These are phyloP conservation scores for Penicillium sp. DNA, from an alignment of 2,329 filamentous ascomycete species.

Conservation along the genomic window DNA sequence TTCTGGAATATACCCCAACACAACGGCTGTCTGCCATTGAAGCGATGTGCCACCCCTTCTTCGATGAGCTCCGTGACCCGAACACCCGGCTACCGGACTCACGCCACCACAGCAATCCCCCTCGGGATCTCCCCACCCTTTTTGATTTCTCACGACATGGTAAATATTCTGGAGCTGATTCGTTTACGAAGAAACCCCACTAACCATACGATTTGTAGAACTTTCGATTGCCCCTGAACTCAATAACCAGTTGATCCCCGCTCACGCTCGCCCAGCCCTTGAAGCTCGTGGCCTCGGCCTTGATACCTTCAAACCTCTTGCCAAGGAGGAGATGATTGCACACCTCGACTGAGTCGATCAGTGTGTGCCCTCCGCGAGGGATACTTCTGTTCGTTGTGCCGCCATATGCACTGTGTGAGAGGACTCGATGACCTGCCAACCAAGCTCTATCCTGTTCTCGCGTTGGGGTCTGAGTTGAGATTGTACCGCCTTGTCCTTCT, in stretches of 20 bases:
- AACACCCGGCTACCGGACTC: conserved; percentile 89
- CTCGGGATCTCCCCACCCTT: conserved; percentile 78
- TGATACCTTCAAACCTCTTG: conserved; percentile 86
- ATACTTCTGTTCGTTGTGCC: conserved; percentile 38
- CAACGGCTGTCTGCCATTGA: conserved; percentile 91
- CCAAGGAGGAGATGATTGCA: conserved; percentile 96
- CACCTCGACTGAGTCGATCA: conserved; percentile 76
- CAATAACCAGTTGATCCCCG: conserved; percentile 83
- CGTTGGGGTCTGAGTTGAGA: conserved; percentile 31
- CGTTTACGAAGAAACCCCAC: not conserved
- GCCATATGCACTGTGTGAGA: conserved; percentile 33
- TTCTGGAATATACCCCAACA: conserved; percentile 96
- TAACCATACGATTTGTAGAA: conserved; percentile 57
- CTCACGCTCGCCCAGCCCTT: conserved; percentile 73
- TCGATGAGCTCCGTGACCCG: conserved; percentile 93
- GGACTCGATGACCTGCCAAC: conserved; percentile 17
- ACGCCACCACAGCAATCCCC: conserved; percentile 75
- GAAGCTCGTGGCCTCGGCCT: conserved; percentile 81
- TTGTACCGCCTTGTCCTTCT: conserved; percentile 30
- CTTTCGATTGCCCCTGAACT: conserved; percentile 89
- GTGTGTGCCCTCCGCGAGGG: conserved; percentile 35
- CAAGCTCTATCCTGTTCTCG: conserved; percentile 18
- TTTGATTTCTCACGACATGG: conserved; percentile 95
- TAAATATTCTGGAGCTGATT: conserved; percentile 50
- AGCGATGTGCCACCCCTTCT: conserved; percentile 98